Conservation (phyloP, 495 filamentous ascomycete genomes). For the Elaphomyces granulatus region DNA sequence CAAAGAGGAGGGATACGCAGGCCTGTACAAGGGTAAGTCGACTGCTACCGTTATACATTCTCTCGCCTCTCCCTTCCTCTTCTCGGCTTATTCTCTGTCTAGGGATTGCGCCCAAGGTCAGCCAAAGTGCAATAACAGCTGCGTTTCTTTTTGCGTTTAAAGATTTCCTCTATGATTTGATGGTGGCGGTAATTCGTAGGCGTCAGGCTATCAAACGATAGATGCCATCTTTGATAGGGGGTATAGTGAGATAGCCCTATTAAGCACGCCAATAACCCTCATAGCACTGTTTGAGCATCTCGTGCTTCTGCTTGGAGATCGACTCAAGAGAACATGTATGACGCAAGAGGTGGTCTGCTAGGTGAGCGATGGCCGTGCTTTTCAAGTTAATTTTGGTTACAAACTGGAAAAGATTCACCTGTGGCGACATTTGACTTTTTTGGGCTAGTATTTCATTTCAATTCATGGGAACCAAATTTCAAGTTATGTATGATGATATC, state of each 20-base stretch:
- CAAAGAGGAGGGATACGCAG: conserved; percentile 72
- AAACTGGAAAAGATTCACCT: too few relatives aligned
- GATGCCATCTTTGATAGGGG: background rate
- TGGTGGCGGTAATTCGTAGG: conserved; percentile 38
- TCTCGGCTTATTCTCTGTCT: conserved; percentile 6
- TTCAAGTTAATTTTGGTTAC: too few relatives aligned
- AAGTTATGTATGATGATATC: too few relatives aligned
- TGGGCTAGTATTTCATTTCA: too few relatives aligned
- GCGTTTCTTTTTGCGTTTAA: conserved; percentile 98
- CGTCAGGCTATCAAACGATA: conserved; percentile 20
- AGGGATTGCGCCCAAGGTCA: conserved; percentile 91
- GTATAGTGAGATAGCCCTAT: background rate
- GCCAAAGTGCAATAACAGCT: conserved; percentile 90
- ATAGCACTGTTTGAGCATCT: too few relatives aligned
- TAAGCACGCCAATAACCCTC: background rate
- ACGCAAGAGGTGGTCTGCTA: too few relatives aligned
- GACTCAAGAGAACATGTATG: background rate
- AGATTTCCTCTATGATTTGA: conserved; percentile 61
- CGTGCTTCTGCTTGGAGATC: too few relatives aligned
- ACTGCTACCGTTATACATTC: too few relatives aligned
- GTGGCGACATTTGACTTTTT: too few relatives aligned
- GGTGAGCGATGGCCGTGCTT: too few relatives aligned
- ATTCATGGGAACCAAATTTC: too few relatives aligned
- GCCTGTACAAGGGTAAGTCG: conserved; percentile 72
- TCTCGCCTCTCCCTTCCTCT: background rate